Conservation (phyloP, 805 yeast genomes). For the Ascoidea asiatica region DNA sequence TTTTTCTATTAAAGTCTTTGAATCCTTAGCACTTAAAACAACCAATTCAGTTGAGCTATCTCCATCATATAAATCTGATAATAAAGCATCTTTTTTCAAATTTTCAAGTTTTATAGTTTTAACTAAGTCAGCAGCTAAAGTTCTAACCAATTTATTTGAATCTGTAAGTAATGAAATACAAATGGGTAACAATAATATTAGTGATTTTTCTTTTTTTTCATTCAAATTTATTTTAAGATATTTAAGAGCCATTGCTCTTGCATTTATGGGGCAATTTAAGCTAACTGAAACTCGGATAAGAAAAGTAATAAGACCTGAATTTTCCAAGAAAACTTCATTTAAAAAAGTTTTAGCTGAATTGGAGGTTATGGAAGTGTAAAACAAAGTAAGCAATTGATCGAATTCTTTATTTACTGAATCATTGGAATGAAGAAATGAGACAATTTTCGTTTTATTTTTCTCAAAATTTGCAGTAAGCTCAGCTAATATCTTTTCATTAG, state of each 20-base stretch:
- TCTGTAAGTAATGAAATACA: conserved; percentile 41
- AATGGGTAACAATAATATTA: conserved; percentile 47
- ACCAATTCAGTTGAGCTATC: conserved; percentile 31
- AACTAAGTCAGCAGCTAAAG: conserved; percentile 38
- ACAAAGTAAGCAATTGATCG: conserved; percentile 24
- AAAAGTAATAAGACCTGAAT: conserved; percentile 40
- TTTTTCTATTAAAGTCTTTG: conserved; percentile 26
- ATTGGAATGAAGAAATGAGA: conserved; percentile 14
- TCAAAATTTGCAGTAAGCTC: conserved; percentile 1
- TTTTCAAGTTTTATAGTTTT: conserved; percentile 25
- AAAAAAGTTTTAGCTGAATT: conserved; percentile 15
- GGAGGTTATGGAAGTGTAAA: conserved; percentile 27
- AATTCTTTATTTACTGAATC: conserved; percentile 27
- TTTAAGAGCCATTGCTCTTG: conserved; percentile 36
- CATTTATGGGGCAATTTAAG: conserved; percentile 42
- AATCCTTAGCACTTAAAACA: conserved; percentile 54
- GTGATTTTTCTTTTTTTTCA: conserved; percentile 1
- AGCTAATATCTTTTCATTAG: conserved; percentile 10
- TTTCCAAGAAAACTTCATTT: conserved; percentile 22
- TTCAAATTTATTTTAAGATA: conserved; percentile 16
- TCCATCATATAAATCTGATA: conserved; percentile 44
- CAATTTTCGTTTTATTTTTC: neutral
- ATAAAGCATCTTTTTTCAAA: conserved; percentile 31
- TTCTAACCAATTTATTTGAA: conserved; percentile 35
- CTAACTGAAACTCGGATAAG: conserved; percentile 42